Evolutionary conservation across 1,139 yeast genomes (phyloP).

Genomic region (Casaregolazyma suthepensis): DNA sequence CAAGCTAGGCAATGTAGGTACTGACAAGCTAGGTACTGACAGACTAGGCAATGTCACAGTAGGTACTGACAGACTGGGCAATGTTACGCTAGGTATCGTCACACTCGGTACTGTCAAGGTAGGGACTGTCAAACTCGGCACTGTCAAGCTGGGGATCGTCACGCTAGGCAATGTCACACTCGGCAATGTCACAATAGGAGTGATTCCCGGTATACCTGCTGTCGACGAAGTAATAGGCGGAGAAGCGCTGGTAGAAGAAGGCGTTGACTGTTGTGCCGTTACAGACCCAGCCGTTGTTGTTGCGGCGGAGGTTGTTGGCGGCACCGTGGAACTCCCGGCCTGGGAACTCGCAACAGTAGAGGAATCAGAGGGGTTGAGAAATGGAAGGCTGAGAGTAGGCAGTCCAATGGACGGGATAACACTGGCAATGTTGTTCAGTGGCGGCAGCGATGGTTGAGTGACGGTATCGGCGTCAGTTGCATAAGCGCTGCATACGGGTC

Average conservation of each 20-base stretch:
- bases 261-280: neutral
- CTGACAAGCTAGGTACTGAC: neutral
- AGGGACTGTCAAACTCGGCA: neutral
- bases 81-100: neutral
- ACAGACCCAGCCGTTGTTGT: neutral
- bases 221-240: neutral
- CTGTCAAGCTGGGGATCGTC: neutral
- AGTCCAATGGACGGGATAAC: neutral
- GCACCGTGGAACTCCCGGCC: neutral
- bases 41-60: neutral
- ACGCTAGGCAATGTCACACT: neutral
- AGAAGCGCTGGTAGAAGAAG: neutral
- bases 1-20: neutral
- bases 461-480: neutral
- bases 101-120: neutral
- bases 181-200: neutral
- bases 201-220: neutral
- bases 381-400: neutral
- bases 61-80: neutral
- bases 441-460: neutral
- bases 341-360: conserved; percentile 6
- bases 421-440: neutral
- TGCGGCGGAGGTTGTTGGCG: neutral
- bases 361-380: neutral
- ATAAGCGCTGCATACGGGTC: neutral